phyloP scores from a whole-genome alignment of 148 eudicot species.

The Rhododendron henanense region DNA sequence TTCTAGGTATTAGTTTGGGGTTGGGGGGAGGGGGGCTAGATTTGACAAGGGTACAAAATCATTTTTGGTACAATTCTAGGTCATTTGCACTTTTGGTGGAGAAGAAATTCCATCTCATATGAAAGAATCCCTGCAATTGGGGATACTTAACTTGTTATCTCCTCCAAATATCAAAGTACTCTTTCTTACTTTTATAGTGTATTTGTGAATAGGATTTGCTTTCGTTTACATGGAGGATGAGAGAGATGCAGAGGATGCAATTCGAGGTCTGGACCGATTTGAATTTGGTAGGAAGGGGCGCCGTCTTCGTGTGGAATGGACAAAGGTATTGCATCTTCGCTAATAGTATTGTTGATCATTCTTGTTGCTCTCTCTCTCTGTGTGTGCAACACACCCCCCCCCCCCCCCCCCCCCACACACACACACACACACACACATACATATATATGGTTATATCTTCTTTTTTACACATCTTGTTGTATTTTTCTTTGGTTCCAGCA shows the following conservation, averaged over 20 bases:
- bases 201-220: constrained; percentile 57
- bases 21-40: constrained; percentile 12
- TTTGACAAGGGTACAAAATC: constrained; percentile 19
- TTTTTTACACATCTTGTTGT: neutral
- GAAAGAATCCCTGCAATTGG: constrained; percentile 15
- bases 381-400: neutral
- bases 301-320: constrained; percentile 92
- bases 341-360: neutral
- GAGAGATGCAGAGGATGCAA: constrained; percentile 91
- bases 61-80: constrained; percentile 6
- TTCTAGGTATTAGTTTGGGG: constrained; percentile 11
- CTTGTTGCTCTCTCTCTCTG: neutral
- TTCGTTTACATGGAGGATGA: constrained; percentile 91
- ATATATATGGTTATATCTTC: neutral
- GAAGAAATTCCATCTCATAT: constrained; percentile 9
- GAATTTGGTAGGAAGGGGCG: constrained; percentile 93
- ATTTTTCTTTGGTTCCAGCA: constrained; percentile 39
- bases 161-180: neutral
- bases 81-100: neutral
- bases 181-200: neutral
- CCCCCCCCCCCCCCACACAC: too few relatives aligned
- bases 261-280: constrained; percentile 65
- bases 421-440: too few relatives aligned
- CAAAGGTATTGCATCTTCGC: constrained; percentile 50
- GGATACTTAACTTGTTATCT: neutral